phyloP scores from a whole-genome alignment of 345 rosid genomes.

The Populus ilicifolia region DNA sequence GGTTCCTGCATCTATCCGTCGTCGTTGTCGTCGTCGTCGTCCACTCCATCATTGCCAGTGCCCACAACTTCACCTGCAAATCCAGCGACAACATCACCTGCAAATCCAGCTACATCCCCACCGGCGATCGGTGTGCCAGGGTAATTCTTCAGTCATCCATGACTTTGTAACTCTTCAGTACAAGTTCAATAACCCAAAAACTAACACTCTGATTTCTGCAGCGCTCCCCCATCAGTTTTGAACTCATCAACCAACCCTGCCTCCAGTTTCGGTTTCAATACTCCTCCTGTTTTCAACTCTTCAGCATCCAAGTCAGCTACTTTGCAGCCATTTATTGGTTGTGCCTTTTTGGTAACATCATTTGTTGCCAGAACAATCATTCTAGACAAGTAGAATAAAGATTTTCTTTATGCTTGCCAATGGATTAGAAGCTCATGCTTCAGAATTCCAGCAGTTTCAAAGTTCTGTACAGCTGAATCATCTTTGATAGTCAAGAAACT shows the following conservation, averaged over 20 bases:
- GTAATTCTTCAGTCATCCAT: constrained; percentile 23
- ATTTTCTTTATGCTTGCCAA: constrained; percentile 19
- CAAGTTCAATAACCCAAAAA: background rate
- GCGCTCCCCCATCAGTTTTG: constrained; percentile 44
- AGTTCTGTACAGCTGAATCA: constrained; percentile 5
- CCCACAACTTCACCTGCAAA: constrained; percentile 21
- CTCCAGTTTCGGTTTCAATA: constrained; percentile 32
- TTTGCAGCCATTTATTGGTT: constrained; percentile 18
- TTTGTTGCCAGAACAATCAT: constrained; percentile 26
- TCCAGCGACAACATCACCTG: constrained; percentile 12
- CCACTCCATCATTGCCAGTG: constrained; percentile 40
- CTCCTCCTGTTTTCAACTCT: constrained; percentile 34
- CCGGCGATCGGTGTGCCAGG: constrained; percentile 41
- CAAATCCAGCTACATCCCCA: constrained; percentile 38
- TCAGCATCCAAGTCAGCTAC: constrained; percentile 36
- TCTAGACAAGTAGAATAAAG: constrained; percentile 16
- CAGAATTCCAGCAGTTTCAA: constrained; percentile 6
- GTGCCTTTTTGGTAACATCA: constrained; percentile 26
- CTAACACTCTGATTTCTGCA: constrained; percentile 6
- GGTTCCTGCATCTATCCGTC: constrained; percentile 75
- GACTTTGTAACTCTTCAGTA: background rate
- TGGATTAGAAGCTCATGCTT: constrained; percentile 12
- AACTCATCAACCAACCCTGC: constrained; percentile 50
- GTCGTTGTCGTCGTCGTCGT: constrained; percentile 41
- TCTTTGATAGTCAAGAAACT: background rate